Percentiles rank a stretch among this genome's conserved stretches.
Conservation (phyloP, 202 grass and related monocot species). For the Schoenoplectus tabernaemontani region DNA sequence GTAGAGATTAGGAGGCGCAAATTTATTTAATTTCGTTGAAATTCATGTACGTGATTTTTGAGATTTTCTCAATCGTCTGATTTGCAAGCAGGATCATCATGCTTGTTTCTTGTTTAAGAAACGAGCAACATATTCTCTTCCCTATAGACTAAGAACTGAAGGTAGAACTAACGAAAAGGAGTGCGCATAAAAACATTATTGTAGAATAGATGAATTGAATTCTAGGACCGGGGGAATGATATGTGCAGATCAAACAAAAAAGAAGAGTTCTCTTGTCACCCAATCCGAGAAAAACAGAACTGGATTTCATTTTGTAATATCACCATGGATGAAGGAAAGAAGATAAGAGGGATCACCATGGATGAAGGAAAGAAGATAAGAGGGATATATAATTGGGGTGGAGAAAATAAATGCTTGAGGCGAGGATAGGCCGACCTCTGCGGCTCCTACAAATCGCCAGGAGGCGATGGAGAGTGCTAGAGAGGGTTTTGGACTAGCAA, state of each 20-base stretch:
- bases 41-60: no score
- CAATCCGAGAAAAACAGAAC: neutral
- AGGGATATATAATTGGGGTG: neutral
- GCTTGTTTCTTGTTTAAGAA: no score
- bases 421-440: neutral
- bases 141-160: neutral
- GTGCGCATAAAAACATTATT: neutral
- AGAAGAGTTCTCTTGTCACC: neutral
- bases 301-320: neutral
- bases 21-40: no score
- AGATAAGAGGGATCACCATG: no score
- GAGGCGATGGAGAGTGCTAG: neutral
- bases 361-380: no score
- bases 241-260: neutral
- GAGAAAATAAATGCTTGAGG: slow-evolving; percentile 4
- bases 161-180: neutral
- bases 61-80: no score
- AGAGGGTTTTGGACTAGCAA: neutral
- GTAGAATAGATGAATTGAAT: neutral
- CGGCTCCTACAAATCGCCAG: slow-evolving; percentile 12
- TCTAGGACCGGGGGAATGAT: neutral
- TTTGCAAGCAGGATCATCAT: no score
- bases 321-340: neutral
- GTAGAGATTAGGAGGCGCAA: no score
- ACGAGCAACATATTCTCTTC: no score